Base-by-base conservation (phyloP, 805 yeast species). In the Nakazawaea holstii region DNA sequence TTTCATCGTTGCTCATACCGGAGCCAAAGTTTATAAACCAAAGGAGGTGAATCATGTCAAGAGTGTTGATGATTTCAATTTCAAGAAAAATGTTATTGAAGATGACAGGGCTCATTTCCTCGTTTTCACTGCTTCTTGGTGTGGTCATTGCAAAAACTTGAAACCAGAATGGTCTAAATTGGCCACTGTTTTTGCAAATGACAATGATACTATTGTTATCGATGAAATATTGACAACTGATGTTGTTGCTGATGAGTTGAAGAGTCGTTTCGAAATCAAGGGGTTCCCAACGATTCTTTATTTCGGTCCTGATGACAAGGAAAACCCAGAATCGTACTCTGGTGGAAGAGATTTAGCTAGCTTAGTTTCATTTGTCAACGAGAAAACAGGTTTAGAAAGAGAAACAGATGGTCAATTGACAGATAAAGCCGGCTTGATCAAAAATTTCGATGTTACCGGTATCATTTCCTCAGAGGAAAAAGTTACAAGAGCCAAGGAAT, bases 61-160 rank as follows among this genome's bases (percentile, higher is more conserved):
- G 31, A 46, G 55, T 32, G 54, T 67, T 24, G 57, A 61, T 33
- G 84, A 77, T 47, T 56, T 58, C 35, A 76, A 64, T 48, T 74
- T 80, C 53, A 70, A 69, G 48, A 59, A 66, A 6, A 45, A 57
- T n/a, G 73, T 78, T 9, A 60, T 67, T 35, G 59, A 62, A 8
- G 59, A 64, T 26, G 49, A 58, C 28, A 65, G 64, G 51, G 49
- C 60, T 45, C 68, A 72, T 0, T 59, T 84, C 35, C 71, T 84
- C 20, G 72, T 77, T 2, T 76, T 84, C 55, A 76, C 86, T 5
- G 79, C 84, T 13, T 67, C 73, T 35, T 76, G 84, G 82, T 80
- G 87, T 59, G 73, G 69, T 17, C 73, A 76, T 57, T 82, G 87
- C 65, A 69, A 75, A 60, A 61, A 65, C 15, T 63, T 82, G 54